Base-by-base conservation (phyloP, 2,329 filamentous ascomycete genomes). In the Ilyonectria mors-panacis region DNA sequence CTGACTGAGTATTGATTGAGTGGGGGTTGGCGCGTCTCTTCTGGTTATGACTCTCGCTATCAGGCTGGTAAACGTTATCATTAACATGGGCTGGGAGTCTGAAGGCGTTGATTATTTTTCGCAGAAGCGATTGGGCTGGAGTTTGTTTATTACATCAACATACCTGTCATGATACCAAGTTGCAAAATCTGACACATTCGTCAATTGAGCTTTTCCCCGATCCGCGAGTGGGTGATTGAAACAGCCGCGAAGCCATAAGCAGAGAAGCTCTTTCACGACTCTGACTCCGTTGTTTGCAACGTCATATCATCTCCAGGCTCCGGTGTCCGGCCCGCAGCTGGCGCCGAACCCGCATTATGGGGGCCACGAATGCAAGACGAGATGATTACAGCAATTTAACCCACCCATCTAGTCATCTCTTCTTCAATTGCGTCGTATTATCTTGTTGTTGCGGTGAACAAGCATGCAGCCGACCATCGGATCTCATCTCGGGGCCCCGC, bases 1-100 rank as follows among this genome's bases (percentile, higher is more conserved):
- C 19, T 58, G 17, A 15, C 37, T n/a, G 63, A 60, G 7, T 42
- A 62, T 45, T 66, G 58, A 66, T 35, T 35, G n/a, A 6, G 19
- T 6, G 30, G 5, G 28, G 28, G n/a, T 19, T 10, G 19, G 28
- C 3, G 30, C 15, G 19, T 53, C 17, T 35, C 6, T 37, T 15
- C n/a, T 13, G 13, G 4, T 35, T 23, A 35, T 19, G 50, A 35
- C 50, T 53, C 50, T 4, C 17, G 39, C 39, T 42, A 15, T 13
- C 37, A 35, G n/a, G 28, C 9, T 51, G 17, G 23, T 50, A n/a
- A 13, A 28, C 28, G n/a, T 3, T 12, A 13, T 42, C 39, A 42
- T n/a, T 17, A 19, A n/a, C 39, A 42, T 42, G 17, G 37, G n/a
- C 39, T n/a, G 15, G 50, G 50, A 35, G 50, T 35, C 35, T 23